Conservation (phyloP, 805 yeast genomes). For the Cephaloascus albidus region DNA sequence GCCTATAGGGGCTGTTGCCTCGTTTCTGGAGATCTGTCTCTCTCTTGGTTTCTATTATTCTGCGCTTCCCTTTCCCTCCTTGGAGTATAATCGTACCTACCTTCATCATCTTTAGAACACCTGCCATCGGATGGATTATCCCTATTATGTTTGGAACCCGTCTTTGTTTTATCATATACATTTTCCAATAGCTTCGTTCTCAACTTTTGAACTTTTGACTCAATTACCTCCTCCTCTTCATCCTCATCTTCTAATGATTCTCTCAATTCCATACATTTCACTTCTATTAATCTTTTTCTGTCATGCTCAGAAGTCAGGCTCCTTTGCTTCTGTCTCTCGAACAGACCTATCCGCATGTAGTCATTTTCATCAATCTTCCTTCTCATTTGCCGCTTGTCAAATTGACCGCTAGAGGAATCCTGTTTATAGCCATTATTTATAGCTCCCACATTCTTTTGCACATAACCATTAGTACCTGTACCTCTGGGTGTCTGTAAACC, state of each 20-base stretch:
- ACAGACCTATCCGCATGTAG: slow-evolving; percentile 5
- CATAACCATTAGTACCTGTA: slow-evolving; percentile 53
- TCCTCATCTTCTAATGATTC: slow-evolving; percentile 42
- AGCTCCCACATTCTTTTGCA: slow-evolving; percentile 34
- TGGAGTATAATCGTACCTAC: too few relatives aligned
- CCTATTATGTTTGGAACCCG: too few relatives aligned
- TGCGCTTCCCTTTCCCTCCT: too few relatives aligned
- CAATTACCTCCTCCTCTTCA: slow-evolving; percentile 25
- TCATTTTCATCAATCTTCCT: slow-evolving; percentile 6
- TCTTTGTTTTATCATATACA: too few relatives aligned
- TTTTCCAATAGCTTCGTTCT: slow-evolving; percentile 14
- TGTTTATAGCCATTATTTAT: slow-evolving; percentile 10
- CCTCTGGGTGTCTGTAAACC: slow-evolving; percentile 52
- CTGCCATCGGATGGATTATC: too few relatives aligned
- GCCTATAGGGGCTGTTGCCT: too few relatives aligned
- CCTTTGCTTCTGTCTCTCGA: slow-evolving; percentile 10
- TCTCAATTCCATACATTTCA: slow-evolving; percentile 39
- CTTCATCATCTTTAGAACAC: too few relatives aligned
- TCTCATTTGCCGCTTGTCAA: slow-evolving; percentile 20
- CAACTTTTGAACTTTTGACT: slow-evolving; percentile 14
- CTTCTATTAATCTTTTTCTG: slow-evolving; percentile 26
- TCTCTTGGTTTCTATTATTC: too few relatives aligned
- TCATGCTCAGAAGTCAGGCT: too few relatives aligned
- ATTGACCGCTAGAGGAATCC: slow-evolving; percentile 23
- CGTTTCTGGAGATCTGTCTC: too few relatives aligned